Evolutionary conservation across 192 early-diverging fungal species (phyloP), one percentile per base, ranked within the genome.

Genomic region (Coemansia sp.): DNA sequence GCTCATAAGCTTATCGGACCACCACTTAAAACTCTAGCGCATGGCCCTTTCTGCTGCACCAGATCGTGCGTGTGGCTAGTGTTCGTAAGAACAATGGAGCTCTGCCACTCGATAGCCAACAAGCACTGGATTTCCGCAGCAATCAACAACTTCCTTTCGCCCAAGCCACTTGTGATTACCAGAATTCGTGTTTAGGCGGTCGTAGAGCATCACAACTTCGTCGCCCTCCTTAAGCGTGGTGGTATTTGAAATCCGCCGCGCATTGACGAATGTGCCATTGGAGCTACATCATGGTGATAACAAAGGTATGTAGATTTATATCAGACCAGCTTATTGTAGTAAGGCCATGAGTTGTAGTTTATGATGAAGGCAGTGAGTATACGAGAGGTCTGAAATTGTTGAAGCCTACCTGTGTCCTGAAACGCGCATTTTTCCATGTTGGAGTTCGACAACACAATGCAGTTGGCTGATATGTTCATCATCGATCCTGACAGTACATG

Each of bases 181-280:
- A 4, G 49, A 21, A 7, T 44, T 49, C 14, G 22, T 4, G 14
- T 57, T 47, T 16, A 80, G 67, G 27, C 26, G 56, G 32, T 74
- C 65, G 30, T 71, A 80, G 3, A 80, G 62, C 8, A 80, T 51
- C 10, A 80, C 72, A 3, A 80, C 3, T 28, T 74, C 68, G 47
- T 80, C 78, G 6, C 62, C 69, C 19, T 65, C 50, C 5, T 54
- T 57, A 14, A 80, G 67, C 10, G 12, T 50, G n/a, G 21, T 27
- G 2, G 65, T 34, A 1, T 32, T 51, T 14, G 74, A 62, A 28
- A 71, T 26, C 14, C 50, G 51, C 32, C 41, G 34, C 18, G 72
- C 54, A 56, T 80, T 80, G 24, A 80, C 72, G 27, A 63, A 80
- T 0, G 72, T 74, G 41, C 78, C 78, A 25, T 74, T 80, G 9